phyloP scores from a whole-genome alignment of 192 early-diverging fungal species.

The Coemansia sp. region DNA sequence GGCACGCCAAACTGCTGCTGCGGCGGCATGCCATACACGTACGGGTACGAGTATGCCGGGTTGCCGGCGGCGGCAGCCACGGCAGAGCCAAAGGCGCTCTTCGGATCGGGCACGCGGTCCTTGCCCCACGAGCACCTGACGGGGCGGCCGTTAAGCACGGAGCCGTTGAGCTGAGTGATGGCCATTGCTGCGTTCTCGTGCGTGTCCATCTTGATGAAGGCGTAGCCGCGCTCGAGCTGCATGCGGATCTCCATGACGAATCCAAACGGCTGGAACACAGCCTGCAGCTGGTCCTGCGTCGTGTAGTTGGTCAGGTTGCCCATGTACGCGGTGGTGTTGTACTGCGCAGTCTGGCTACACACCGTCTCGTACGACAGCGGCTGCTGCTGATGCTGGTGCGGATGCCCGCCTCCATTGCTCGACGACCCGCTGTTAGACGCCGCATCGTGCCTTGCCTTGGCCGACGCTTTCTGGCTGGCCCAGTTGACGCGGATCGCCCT shows the following conservation, averaged over 20 bases:
- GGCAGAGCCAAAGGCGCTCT: conserved; percentile 46
- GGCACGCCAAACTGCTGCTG: conserved; percentile 44
- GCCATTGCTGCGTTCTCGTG: conserved; percentile 88
- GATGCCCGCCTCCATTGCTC: conserved; percentile 12
- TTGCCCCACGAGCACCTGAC: conserved; percentile 90
- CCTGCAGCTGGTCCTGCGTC: conserved; percentile 64
- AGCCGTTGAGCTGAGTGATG: conserved; percentile 79
- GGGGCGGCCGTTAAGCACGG: conserved; percentile 69
- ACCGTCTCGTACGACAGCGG: conserved; percentile 70
- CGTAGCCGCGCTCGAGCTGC: conserved; percentile 89
- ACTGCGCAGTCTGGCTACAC: conserved; percentile 70
- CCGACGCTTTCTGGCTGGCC: conserved; percentile 80
- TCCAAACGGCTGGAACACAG: conserved; percentile 78
- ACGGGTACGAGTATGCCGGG: conserved; percentile 55
- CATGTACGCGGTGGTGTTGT: conserved; percentile 87
- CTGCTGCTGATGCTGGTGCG: conserved; percentile 19
- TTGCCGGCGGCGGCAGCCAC: conserved; percentile 41
- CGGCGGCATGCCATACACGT: conserved; percentile 49
- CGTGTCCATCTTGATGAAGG: conserved; percentile 89
- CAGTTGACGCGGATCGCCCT: conserved; percentile 89
- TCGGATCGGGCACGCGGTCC: conserved; percentile 63
- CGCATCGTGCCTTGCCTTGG: conserved; percentile 21
- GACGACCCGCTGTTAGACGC: not conserved
- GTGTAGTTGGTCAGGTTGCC: conserved; percentile 84
- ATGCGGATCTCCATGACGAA: conserved; percentile 76